These are phyloP conservation scores for Phlegmacium glaucopus DNA, from an alignment of 768 basidiomycete species.

Conservation along the genomic window DNA sequence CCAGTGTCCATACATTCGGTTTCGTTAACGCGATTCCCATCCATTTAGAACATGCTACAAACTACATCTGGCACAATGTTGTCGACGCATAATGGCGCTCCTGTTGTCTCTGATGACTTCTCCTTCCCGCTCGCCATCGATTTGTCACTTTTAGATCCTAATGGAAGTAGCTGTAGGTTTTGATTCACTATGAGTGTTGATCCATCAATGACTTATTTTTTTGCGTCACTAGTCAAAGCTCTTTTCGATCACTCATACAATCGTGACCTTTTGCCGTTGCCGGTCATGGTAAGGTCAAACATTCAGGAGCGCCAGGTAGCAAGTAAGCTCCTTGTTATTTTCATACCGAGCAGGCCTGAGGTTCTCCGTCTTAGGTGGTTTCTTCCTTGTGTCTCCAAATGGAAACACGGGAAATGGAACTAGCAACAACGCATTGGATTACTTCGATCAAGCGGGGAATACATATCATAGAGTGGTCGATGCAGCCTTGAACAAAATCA, in stretches of 20 bases:
- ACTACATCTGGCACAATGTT: constrained; percentile 31
- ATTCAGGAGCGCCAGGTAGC: constrained; percentile 59
- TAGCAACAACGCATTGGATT: constrained; percentile 64
- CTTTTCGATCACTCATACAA: constrained; percentile 69
- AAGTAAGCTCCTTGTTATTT: constrained; percentile 31
- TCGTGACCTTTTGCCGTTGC: constrained; percentile 52
- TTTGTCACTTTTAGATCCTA: constrained; percentile 32
- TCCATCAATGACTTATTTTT: constrained; percentile 3
- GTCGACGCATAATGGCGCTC: constrained; percentile 41
- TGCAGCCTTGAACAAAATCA: constrained; percentile 59
- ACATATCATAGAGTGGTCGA: constrained; percentile 60
- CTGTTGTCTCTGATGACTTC: constrained; percentile 37
- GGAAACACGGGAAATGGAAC: constrained; percentile 67
- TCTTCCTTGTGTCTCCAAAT: constrained; percentile 38
- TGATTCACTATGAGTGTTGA: neutral
- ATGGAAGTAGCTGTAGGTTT: constrained; percentile 34
- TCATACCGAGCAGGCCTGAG: neutral
- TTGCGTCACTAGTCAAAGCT: constrained; percentile 38
- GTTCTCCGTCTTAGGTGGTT: constrained; percentile 37
- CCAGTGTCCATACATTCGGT: neutral
- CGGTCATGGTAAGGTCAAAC: constrained; percentile 54
- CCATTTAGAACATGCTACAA: constrained; percentile 37
- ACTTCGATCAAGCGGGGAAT: constrained; percentile 55
- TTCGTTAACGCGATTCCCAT: neutral
- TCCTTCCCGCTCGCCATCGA: constrained; percentile 46